Conservation (phyloP, 2,329 filamentous ascomycete genomes). For the Simplicillium sp. region DNA sequence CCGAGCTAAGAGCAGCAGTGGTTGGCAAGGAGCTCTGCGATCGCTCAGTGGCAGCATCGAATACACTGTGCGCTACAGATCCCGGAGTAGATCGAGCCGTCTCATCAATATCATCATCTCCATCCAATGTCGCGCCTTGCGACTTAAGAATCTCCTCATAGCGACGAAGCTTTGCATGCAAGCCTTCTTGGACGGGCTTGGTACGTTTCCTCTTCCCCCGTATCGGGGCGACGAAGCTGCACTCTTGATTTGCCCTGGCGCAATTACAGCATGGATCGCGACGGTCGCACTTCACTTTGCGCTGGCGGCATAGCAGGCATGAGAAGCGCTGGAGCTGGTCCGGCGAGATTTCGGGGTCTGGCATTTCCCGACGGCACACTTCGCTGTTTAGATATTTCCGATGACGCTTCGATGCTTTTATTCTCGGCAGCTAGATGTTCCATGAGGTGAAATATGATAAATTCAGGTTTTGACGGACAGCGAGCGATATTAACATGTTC, state of each 20-base stretch:
- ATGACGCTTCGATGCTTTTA: no score
- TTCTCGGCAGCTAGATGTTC: no score
- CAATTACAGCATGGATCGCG: slow-evolving; percentile 33
- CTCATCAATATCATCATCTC: no score
- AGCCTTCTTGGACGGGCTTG: slow-evolving; percentile 27
- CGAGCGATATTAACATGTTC: no score
- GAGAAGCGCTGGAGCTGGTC: slow-evolving; percentile 7
- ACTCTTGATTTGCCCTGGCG: slow-evolving; percentile 23
- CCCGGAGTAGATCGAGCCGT: no score
- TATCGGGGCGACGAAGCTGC: slow-evolving; percentile 19
- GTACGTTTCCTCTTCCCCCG: slow-evolving; percentile 17
- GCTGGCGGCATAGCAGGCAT: slow-evolving; percentile 26
- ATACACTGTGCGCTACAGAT: no score
- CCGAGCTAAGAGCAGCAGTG: no score
- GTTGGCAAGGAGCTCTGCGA: no score
- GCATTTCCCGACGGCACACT: neutral
- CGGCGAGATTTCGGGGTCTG: neutral
- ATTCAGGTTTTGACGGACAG: no score
- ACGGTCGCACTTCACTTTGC: slow-evolving; percentile 33
- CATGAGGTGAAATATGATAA: no score
- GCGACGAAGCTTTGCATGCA: slow-evolving; percentile 51
- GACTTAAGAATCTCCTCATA: slow-evolving; percentile 31
- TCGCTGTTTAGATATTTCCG: neutral
- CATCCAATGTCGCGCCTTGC: slow-evolving; percentile 1
- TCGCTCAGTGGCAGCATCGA: no score